phyloP scores from a whole-genome alignment of 2,329 filamentous ascomycete species.

The Biscogniauxia sp. region DNA sequence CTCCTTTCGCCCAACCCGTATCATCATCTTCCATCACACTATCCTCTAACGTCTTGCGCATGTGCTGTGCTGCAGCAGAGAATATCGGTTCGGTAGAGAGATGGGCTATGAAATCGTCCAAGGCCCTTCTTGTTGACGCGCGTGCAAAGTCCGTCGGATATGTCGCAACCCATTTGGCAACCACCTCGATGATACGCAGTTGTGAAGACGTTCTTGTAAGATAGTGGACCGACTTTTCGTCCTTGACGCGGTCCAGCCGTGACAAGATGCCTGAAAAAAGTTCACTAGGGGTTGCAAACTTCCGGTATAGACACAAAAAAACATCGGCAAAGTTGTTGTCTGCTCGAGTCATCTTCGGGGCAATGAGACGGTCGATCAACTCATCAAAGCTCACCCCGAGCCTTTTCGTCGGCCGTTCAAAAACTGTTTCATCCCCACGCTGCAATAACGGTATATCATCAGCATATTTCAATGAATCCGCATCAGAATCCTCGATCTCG shows the following conservation, averaged over 20 bases:
- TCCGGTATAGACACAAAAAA: slow-evolving; percentile 90
- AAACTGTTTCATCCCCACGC: slow-evolving; percentile 61
- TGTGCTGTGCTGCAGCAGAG: slow-evolving; percentile 79
- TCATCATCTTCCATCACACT: slow-evolving; percentile 83
- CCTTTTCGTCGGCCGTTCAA: slow-evolving; percentile 50
- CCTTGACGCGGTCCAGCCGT: slow-evolving; percentile 68
- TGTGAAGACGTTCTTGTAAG: slow-evolving; percentile 79
- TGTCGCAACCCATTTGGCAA: slow-evolving; percentile 83
- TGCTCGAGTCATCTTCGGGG: slow-evolving; percentile 77
- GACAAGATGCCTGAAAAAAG: slow-evolving; percentile 76
- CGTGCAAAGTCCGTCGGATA: slow-evolving; percentile 94
- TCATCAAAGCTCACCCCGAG: slow-evolving; percentile 63
- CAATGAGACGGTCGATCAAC: slow-evolving; percentile 81
- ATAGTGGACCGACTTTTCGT: slow-evolving; percentile 64
- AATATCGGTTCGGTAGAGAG: slow-evolving; percentile 80
- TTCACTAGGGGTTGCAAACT: slow-evolving; percentile 79
- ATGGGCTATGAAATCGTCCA: slow-evolving; percentile 72
- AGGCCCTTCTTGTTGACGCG: slow-evolving; percentile 65
- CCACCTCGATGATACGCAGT: slow-evolving; percentile 75
- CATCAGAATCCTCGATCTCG: slow-evolving; percentile 69
- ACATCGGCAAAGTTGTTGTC: slow-evolving; percentile 86
- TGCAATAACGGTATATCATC: slow-evolving; percentile 67
- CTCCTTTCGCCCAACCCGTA: slow-evolving; percentile 83
- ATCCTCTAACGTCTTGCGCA: slow-evolving; percentile 72
- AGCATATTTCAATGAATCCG: slow-evolving; percentile 62